Conservation (phyloP, 2,329 filamentous ascomycete genomes). For the Botrytis byssoidea region DNA sequence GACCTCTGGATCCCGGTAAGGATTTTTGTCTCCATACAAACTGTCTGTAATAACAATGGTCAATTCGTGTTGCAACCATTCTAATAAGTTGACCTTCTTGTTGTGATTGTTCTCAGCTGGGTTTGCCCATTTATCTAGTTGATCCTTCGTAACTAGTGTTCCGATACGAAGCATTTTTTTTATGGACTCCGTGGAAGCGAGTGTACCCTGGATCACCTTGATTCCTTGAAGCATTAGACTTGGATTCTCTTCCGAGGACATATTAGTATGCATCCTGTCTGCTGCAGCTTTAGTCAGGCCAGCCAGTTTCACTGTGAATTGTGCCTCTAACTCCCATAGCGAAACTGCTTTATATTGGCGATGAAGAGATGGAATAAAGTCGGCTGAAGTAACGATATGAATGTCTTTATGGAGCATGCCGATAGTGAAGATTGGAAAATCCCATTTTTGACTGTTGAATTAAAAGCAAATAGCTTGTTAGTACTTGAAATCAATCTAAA, state of each 20-base stretch:
- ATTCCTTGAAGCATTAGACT: constrained; percentile 13
- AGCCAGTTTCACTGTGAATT: constrained; percentile 1
- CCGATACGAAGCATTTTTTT: constrained; percentile 1
- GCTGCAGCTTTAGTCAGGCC: neutral
- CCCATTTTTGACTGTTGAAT: constrained; percentile 3
- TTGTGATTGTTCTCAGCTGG: neutral
- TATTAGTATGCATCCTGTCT: neutral
- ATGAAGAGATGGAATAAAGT: constrained; percentile 8
- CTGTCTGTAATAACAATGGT: constrained; percentile 13
- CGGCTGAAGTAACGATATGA: neutral
- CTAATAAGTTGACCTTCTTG: neutral
- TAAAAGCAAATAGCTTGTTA: neutral
- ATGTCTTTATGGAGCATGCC: neutral
- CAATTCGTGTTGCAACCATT: constrained; percentile 15
- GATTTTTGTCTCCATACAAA: constrained; percentile 13
- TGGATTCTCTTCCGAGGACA: neutral
- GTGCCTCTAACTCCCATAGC: constrained; percentile 13
- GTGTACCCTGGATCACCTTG: constrained; percentile 2
- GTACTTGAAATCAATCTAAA: neutral
- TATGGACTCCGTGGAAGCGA: neutral
- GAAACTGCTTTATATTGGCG: constrained; percentile 3
- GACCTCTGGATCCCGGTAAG: constrained; percentile 12
- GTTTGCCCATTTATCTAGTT: neutral
- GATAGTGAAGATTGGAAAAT: constrained; percentile 10
- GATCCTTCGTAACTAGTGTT: neutral